Base-by-base conservation (phyloP, 2,329 filamentous ascomycete species). In the Penicillium hesseltinei region DNA sequence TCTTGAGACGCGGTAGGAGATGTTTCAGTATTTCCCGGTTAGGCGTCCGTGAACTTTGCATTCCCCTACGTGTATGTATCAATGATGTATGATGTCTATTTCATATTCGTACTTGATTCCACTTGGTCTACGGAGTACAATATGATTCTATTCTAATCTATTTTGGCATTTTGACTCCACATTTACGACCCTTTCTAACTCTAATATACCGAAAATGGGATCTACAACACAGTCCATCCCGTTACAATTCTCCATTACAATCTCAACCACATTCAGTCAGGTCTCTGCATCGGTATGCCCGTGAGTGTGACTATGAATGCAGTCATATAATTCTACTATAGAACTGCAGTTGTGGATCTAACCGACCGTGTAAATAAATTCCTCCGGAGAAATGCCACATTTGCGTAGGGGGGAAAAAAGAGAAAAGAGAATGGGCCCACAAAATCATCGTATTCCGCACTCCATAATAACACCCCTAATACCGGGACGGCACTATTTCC, bases 231-330 rank as follows among this genome's bases (percentile, higher is more conserved):
- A 40, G 6, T 23, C 27, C 25, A 42, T 19, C 21, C 31, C 29
- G 25, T 43, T 21, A 27, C 15, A 17, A n/a, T n/a, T 6, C 36
- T 8, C 36, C 27, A 42, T 33, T 48, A 5, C 3, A 19, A 49
- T 42, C n/a, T 25, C 35, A 5, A 23, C 19, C 21, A 25, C 29
- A 39, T 40, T 23, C 15, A 15, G 31, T 21, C 29, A n/a, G 19
- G 29, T 33, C 29, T 13, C 19, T 7, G 19, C 27, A 54, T 54
- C 52, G 38, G 36, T 50, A 48, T 54, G 51, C 44, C 51, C 51
- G 43, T 47, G 4, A 15, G 17, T 10, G 31, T 21, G 29, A 17
- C 17, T 7, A 19, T 29, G 42, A 29, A 11, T 19, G 23, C 9
- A 44, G 4, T 21, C 11, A 40, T 29, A 27, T 29, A 29, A n/a